Conservation (phyloP, 768 basidiomycete genomes). For the Austroboletus festivus region DNA sequence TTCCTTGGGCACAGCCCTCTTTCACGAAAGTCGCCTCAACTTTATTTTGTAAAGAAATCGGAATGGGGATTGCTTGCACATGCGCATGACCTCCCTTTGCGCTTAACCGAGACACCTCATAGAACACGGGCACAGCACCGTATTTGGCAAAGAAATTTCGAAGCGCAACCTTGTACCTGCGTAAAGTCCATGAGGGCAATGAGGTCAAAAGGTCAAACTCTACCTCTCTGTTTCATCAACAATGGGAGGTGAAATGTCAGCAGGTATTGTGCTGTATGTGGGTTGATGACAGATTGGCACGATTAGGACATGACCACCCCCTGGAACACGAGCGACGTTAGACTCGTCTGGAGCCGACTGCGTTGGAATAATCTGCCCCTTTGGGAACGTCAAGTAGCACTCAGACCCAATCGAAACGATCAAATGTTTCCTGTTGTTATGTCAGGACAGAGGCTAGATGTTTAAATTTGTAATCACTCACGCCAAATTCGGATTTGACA, state of each 20-base stretch:
- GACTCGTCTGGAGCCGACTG: slow-evolving; percentile 47
- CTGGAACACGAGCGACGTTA: slow-evolving; percentile 60
- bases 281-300: slow-evolving; percentile 94
- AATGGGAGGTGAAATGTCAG: slow-evolving; percentile 72
- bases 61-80: slow-evolving; percentile 81
- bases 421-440: slow-evolving; percentile 73
- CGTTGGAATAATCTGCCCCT: slow-evolving; percentile 90
- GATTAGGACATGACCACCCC: slow-evolving; percentile 93
- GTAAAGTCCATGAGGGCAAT: not conserved
- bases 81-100: slow-evolving; percentile 94
- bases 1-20: slow-evolving; percentile 63
- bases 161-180: slow-evolving; percentile 78
- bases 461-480: slow-evolving; percentile 41
- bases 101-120: slow-evolving; percentile 82
- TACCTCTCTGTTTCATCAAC: slow-evolving; percentile 78
- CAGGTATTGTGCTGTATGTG: slow-evolving; percentile 78
- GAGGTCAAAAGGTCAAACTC: slow-evolving; percentile 11
- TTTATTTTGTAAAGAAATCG: slow-evolving; percentile 53
- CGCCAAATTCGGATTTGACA: slow-evolving; percentile 91
- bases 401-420: slow-evolving; percentile 92
- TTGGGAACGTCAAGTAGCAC: slow-evolving; percentile 94
- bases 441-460: slow-evolving; percentile 3
- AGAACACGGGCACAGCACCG: slow-evolving; percentile 66
- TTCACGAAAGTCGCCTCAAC: slow-evolving; percentile 69
- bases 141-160: slow-evolving; percentile 68